Evolutionary conservation across 192 early-diverging fungal species (phyloP), one percentile per base, ranked within the genome.

Genomic region (Gaertneriomyces semiglobifer): DNA sequence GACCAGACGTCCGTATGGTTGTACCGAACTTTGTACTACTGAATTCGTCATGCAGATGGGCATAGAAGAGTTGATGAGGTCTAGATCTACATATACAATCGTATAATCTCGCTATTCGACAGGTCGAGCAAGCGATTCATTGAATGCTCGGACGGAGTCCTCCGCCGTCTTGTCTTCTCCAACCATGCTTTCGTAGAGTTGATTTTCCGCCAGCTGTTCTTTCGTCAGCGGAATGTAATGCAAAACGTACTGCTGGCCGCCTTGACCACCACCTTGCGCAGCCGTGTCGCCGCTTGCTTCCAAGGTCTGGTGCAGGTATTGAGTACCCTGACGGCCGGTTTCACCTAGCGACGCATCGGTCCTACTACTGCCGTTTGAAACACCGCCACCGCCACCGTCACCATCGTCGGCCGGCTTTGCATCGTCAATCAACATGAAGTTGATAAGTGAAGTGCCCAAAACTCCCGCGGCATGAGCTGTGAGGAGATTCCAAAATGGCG

Each of bases 91-190:
- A n/a, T n/a, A n/a, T n/a, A n/a, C n/a, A n/a, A n/a, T n/a, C n/a
- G n/a, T n/a, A n/a, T n/a, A n/a, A n/a, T n/a, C n/a, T n/a, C n/a
- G n/a, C n/a, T n/a, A n/a, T n/a, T n/a, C n/a, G n/a, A n/a, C n/a
- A n/a, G n/a, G n/a, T n/a, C n/a, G n/a, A 48, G 47, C n/a, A 9
- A 48, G 47, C 47, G 47, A n/a, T n/a, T 9, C 47, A n/a, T 48
- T 60, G 9, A 60, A 19, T 33, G 58, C 58, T 7, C 58, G 58
- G 58, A 60, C 19, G 6, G 58, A 7, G 25, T 60, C 58, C 58
- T 7, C 58, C 39, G 58, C 58, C 58, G 58, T 60, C 19, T 19
- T 60, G 39, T 60, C 58, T 19, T 60, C 58, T 19, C 58, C 58
- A 7, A 60, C 25, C 58, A 60, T 60, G 9, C 44, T 7, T 7